phyloP scores from a whole-genome alignment of 345 rosid genomes.

The Eucalyptus lansdowneana region DNA sequence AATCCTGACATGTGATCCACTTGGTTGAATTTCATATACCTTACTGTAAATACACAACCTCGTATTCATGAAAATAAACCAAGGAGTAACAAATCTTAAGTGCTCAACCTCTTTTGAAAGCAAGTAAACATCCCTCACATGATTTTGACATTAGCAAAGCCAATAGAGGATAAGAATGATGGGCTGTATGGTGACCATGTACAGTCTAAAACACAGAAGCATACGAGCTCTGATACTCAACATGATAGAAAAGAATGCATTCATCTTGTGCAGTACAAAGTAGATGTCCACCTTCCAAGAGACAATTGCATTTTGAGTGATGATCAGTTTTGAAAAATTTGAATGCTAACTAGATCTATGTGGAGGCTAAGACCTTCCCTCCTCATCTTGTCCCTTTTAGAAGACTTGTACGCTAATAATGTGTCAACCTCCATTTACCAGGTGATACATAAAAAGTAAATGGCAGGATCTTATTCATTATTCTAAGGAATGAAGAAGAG shows the following conservation, averaged over 20 bases:
- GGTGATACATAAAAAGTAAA: not conserved
- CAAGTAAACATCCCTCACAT: not conserved
- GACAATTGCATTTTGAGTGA: not conserved
- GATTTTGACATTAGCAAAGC: not conserved
- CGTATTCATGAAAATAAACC: not conserved
- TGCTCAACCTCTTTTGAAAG: not conserved
- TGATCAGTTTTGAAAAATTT: not conserved
- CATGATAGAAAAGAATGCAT: not conserved
- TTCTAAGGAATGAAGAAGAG: not conserved
- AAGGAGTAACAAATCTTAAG: not conserved
- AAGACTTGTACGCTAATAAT: no score
- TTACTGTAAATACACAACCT: not conserved
- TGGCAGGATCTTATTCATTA: not conserved
- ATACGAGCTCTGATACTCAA: not conserved
- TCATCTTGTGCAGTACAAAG: not conserved
- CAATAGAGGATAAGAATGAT: not conserved
- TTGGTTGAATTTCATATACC: not conserved
- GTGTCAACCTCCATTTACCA: no score
- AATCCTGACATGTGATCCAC: not conserved
- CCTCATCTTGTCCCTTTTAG: not conserved
- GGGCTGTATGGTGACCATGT: not conserved
- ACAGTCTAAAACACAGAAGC: not conserved
- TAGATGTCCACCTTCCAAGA: not conserved
- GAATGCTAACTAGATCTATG: not conserved
- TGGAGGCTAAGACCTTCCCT: not conserved